phyloP scores from a whole-genome alignment of 177 flowering plant species.

The Vitis hybrid region DNA sequence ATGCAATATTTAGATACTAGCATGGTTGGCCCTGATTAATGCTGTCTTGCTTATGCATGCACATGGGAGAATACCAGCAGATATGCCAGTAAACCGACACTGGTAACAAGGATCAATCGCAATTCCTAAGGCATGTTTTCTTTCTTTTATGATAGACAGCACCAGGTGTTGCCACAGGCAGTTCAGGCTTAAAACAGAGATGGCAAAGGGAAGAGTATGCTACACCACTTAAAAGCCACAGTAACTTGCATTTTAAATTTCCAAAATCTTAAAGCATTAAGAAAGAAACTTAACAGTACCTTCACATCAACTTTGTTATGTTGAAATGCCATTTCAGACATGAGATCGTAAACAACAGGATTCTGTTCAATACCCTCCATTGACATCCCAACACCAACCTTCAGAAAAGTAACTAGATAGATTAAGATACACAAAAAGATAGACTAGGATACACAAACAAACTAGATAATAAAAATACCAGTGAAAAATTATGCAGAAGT shows the following conservation, averaged over 20 bases:
- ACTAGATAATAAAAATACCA: neutral
- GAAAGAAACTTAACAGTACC: conserved; percentile 29
- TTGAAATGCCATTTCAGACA: conserved; percentile 83
- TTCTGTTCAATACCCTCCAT: conserved; percentile 87
- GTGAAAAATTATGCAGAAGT: neutral
- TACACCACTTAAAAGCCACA: neutral
- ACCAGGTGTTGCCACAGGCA: neutral
- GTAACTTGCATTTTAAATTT: neutral
- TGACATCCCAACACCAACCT: conserved; percentile 85
- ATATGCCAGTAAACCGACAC: neutral
- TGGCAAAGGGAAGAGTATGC: neutral
- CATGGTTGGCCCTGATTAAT: too few species aligned
- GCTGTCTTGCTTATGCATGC: too few species aligned
- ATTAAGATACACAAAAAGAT: neutral
- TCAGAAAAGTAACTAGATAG: neutral
- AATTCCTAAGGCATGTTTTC: neutral
- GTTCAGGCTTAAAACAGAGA: neutral
- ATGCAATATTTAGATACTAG: too few species aligned
- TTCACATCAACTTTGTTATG: conserved; percentile 44
- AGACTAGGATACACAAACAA: conserved; percentile 1
- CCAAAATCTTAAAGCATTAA: neutral
- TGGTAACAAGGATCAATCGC: neutral
- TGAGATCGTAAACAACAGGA: conserved; percentile 79
- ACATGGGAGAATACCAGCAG: too few species aligned
- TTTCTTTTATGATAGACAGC: neutral